Base-by-base conservation (phyloP, 768 basidiomycete species). In the Tephrocybe rancida region DNA sequence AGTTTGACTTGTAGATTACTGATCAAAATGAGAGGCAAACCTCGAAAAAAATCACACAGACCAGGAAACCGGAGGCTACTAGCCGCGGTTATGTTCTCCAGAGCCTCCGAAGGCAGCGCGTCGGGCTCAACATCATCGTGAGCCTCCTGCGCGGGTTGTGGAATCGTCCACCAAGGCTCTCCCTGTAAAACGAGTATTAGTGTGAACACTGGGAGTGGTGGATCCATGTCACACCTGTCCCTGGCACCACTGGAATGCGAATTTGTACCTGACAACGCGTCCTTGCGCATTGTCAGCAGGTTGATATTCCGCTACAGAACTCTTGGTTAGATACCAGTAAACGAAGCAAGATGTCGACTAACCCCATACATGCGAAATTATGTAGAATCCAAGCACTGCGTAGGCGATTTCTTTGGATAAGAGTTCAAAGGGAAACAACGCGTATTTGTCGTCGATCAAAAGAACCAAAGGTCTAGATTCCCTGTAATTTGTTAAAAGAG, bases 181-280 rank as follows among this genome's bases (percentile, higher is more conserved):
- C 77, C 79, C 79, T 80, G 38, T 14, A 5, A 13, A 21, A 7
- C 21, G 18, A 21, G 7, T 37, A 7, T 19, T 7, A 41, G 18
- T 3, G 5, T 21, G 13, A 5, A 21, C n/a, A 32, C 7, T 1
- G 22, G 3, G 18, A 2, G 21, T 10, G 39, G 43, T 18, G 16
- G 29, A 22, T 32, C 26, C 26, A 13, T 44, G 32, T 19, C 61
- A 48, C 58, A 68, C 88, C 72, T 92, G 91, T 38, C 75, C 79
- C 55, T 85, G 80, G 57, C 88, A 90, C 90, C 90, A 93, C 59
- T 87, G 86, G 58, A 93, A 93, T 4, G 86, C 85, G 61, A 93
- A 92, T 65, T 92, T 93, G 65, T 83, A 90, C 6, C 90, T 76
- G 11, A 90, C 77, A n/a, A 89, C 82, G n/a, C 69, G 71, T 10